A percentile compares a stretch with the other conserved stretches of the same genome.
These are phyloP conservation scores for Botrytis galanthina DNA, from an alignment of 2,329 filamentous ascomycete species.

Conservation along the genomic window DNA sequence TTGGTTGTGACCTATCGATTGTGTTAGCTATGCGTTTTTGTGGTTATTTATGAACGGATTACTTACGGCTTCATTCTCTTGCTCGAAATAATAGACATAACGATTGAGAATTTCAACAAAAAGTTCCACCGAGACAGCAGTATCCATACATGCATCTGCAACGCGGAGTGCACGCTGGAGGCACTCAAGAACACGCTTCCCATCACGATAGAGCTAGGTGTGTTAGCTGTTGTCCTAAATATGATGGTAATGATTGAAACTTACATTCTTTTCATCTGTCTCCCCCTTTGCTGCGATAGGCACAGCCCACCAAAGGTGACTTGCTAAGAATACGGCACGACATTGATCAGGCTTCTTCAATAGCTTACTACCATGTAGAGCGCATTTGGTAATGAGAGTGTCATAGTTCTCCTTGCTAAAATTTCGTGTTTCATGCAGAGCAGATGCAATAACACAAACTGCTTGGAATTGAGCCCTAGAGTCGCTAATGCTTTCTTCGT, in stretches of 20 bases:
- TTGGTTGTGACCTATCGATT: slow-evolving; percentile 74
- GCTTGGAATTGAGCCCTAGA: slow-evolving; percentile 97
- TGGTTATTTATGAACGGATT: slow-evolving; percentile 11
- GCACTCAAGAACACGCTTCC: slow-evolving; percentile 94
- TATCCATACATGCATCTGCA: slow-evolving; percentile 98
- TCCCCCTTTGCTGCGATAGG: slow-evolving; percentile 78
- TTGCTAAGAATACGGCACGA: slow-evolving; percentile 91
- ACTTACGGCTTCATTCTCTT: slow-evolving; percentile 89
- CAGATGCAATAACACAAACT: slow-evolving; percentile 88
- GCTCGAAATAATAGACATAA: slow-evolving; percentile 99
- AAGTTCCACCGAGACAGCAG: slow-evolving; percentile 91
- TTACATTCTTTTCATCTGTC: slow-evolving; percentile 77
- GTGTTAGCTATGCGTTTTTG: neutral
- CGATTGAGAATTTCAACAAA: slow-evolving; percentile 98
- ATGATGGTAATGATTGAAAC: slow-evolving; percentile 39
- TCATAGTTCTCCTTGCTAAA: slow-evolving; percentile 98
- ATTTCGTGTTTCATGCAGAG: slow-evolving; percentile 81
- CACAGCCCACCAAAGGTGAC: slow-evolving; percentile 96
- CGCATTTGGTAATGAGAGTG: slow-evolving; percentile 95
- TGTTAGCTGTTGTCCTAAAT: slow-evolving; percentile 27
- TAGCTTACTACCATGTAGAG: slow-evolving; percentile 92
- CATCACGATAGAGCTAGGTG: slow-evolving; percentile 84
- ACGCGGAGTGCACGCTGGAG: slow-evolving; percentile 92
- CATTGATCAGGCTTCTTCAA: slow-evolving; percentile 98
- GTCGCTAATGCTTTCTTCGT: slow-evolving; percentile 94